These are phyloP conservation scores for Alternaria sp. DNA, from an alignment of 2,329 filamentous ascomycete species.

Conservation along the genomic window DNA sequence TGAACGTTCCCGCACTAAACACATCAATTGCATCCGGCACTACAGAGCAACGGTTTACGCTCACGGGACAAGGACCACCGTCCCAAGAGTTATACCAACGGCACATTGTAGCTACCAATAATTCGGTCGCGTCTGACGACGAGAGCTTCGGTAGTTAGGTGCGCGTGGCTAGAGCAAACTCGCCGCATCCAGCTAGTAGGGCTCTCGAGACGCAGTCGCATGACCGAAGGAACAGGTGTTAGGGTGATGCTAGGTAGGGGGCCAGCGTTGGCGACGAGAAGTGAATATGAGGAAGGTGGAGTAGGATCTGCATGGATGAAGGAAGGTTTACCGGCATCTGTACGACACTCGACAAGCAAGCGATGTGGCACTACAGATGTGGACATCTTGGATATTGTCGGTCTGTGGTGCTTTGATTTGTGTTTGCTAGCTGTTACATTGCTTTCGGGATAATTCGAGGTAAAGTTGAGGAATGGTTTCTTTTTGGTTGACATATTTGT, in stretches of 20 bases:
- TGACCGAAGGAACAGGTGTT: slow-evolving; percentile 27
- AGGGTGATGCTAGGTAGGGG: slow-evolving; percentile 44
- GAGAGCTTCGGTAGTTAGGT: slow-evolving; percentile 46
- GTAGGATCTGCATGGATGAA: slow-evolving; percentile 6
- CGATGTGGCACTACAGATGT: slow-evolving; percentile 20
- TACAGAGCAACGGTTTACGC: slow-evolving; percentile 65
- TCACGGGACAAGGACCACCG: slow-evolving; percentile 53
- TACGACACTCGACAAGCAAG: slow-evolving; percentile 20
- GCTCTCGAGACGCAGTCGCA: slow-evolving; percentile 18
- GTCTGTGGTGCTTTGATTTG: background rate
- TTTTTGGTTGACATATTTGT: background rate
- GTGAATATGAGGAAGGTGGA: slow-evolving; percentile 8
- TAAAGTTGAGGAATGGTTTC: background rate
- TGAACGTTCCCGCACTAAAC: slow-evolving; percentile 57
- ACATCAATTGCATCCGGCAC: slow-evolving; percentile 63
- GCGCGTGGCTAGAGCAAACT: slow-evolving; percentile 21
- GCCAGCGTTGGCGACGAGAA: slow-evolving; percentile 25
- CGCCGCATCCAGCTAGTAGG: slow-evolving; percentile 8
- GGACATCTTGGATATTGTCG: background rate
- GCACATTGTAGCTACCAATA: slow-evolving; percentile 64
- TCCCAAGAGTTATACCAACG: slow-evolving; percentile 64
- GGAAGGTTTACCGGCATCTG: slow-evolving; percentile 17
- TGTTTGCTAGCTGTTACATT: slow-evolving; percentile 1
- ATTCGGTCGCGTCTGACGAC: slow-evolving; percentile 61
- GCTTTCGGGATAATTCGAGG: background rate